Percentiles rank a stretch among this genome's conserved stretches.
Evolutionary conservation across 148 eudicot genomes (phyloP).

Genomic region (Chenopodium formosanum): DNA sequence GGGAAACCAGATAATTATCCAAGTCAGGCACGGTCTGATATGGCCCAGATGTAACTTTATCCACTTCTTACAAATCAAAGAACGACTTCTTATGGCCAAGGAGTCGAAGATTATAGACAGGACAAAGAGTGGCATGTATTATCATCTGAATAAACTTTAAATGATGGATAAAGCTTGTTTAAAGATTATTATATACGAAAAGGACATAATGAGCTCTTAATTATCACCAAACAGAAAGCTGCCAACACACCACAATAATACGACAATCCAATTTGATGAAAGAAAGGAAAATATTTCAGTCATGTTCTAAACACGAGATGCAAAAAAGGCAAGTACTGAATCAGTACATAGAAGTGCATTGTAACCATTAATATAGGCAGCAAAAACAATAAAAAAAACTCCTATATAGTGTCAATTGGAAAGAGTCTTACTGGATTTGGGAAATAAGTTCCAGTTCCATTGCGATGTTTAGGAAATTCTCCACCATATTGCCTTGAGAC

Average conservation of each 20-base stretch:
- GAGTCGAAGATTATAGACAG: background rate
- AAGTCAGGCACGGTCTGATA: background rate
- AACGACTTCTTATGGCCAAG: background rate
- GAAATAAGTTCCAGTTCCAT: constrained; percentile 64
- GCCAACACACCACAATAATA: background rate
- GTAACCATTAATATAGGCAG: background rate
- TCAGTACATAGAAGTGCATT: background rate
- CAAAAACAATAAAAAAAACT: background rate
- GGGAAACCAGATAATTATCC: background rate
- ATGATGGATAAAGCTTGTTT: background rate
- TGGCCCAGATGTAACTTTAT: background rate
- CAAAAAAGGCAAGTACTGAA: background rate
- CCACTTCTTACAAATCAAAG: background rate
- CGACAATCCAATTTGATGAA: background rate
- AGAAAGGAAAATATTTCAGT: background rate
- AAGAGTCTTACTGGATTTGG: constrained; percentile 50
- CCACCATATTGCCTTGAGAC: constrained; percentile 36
- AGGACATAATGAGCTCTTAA: background rate
- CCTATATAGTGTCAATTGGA: constrained; percentile 4
- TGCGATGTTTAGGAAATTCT: constrained; percentile 40
- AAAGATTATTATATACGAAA: background rate
- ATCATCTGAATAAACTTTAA: background rate
- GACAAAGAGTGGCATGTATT: background rate
- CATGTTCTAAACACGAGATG: background rate
- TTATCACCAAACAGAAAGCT: background rate